phyloP scores from a whole-genome alignment of 225 moss, liverwort and hornwort species.

The Physcomitrium patens region DNA sequence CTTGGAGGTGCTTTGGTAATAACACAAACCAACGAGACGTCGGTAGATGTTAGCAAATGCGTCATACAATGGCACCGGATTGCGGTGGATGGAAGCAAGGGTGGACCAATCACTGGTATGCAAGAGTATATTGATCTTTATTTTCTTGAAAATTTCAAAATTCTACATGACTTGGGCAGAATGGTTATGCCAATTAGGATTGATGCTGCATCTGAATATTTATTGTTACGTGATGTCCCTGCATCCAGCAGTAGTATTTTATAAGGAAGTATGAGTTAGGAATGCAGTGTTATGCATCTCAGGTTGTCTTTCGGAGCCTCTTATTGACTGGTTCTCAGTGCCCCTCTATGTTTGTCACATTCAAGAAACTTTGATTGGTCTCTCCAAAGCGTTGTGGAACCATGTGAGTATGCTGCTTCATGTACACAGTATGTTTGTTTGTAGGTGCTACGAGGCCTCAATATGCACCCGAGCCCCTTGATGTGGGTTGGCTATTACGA shows the following conservation, averaged over 20 bases:
- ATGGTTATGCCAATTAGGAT: too few relatives aligned
- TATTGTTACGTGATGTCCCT: too few relatives aligned
- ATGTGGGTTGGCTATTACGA: slow-evolving; percentile 81
- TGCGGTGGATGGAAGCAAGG: slow-evolving; percentile 68
- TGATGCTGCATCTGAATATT: too few relatives aligned
- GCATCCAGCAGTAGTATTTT: too few relatives aligned
- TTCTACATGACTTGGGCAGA: too few relatives aligned
- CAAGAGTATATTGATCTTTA: too few relatives aligned
- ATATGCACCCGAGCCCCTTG: slow-evolving; percentile 95
- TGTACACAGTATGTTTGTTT: slow-evolving; percentile 13
- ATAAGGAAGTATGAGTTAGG: too few relatives aligned
- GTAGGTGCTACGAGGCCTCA: slow-evolving; percentile 90
- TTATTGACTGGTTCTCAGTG: slow-evolving; percentile 3
- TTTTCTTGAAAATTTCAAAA: too few relatives aligned
- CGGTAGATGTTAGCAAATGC: slow-evolving; percentile 67
- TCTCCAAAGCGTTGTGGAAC: slow-evolving; percentile 12
- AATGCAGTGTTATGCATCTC: too few relatives aligned
- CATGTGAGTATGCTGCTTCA: slow-evolving; percentile 26
- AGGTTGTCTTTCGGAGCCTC: too few relatives aligned
- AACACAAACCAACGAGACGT: slow-evolving; percentile 51
- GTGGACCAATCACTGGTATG: slow-evolving; percentile 76
- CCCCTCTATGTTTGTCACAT: background rate
- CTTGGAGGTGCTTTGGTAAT: slow-evolving; percentile 68
- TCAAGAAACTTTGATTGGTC: background rate
- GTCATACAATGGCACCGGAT: slow-evolving; percentile 86